Conservation (phyloP, 2,329 filamentous ascomycete genomes). For the Amesomyces nigricolor region DNA sequence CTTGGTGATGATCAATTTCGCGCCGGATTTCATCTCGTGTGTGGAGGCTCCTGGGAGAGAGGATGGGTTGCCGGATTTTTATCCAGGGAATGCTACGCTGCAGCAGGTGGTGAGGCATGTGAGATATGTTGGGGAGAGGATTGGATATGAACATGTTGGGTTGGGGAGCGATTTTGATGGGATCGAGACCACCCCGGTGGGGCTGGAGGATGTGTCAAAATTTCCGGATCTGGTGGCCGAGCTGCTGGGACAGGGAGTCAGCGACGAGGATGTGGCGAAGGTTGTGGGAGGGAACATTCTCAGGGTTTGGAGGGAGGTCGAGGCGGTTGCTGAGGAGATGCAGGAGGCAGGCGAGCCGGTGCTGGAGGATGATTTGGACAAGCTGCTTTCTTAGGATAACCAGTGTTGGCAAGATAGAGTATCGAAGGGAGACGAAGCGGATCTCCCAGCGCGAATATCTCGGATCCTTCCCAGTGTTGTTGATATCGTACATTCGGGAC, state of each 20-base stretch:
- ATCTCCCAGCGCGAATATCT: not conserved
- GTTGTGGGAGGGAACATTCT: slow-evolving; percentile 76
- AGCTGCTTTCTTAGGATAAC: not conserved
- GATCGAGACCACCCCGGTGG: slow-evolving; percentile 59
- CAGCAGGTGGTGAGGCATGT: slow-evolving; percentile 76
- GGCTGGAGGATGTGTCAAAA: slow-evolving; percentile 79
- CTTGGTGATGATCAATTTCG: slow-evolving; percentile 88
- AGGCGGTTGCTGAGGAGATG: slow-evolving; percentile 62
- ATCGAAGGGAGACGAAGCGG: not conserved
- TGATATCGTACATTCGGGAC: slow-evolving; percentile 13
- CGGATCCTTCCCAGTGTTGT: not conserved
- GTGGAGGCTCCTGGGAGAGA: slow-evolving; percentile 47
- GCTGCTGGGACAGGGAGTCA: slow-evolving; percentile 66
- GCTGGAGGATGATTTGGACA: slow-evolving; percentile 48
- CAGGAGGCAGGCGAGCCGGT: slow-evolving; percentile 51
- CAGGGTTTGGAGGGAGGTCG: slow-evolving; percentile 77
- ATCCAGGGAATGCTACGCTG: slow-evolving; percentile 65
- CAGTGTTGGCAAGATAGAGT: not conserved
- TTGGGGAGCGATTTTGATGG: slow-evolving; percentile 88
- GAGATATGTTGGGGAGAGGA: slow-evolving; percentile 70
- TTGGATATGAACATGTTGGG: slow-evolving; percentile 84
- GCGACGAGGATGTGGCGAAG: slow-evolving; percentile 66
- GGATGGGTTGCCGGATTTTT: slow-evolving; percentile 62
- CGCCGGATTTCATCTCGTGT: slow-evolving; percentile 77
- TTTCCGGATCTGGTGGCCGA: slow-evolving; percentile 74